phyloP scores from a whole-genome alignment of 202 grass and related monocot species.

The Alloteropsis angusta region DNA sequence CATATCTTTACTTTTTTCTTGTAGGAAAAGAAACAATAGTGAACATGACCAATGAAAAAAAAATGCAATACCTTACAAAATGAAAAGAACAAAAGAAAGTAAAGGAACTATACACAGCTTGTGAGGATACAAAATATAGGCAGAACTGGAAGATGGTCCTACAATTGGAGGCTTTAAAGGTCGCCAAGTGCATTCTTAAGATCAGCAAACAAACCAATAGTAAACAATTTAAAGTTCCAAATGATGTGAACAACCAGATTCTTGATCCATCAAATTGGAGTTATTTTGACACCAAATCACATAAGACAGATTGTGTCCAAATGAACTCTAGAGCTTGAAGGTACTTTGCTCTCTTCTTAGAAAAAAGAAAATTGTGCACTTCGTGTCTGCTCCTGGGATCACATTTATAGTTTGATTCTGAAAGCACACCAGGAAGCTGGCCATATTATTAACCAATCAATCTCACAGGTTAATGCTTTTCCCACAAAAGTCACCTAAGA shows the following conservation, averaged over 20 bases:
- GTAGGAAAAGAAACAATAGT: not conserved
- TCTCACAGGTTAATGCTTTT: not conserved
- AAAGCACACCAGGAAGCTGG: not conserved
- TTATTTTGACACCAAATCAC: not conserved
- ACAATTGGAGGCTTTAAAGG: not conserved
- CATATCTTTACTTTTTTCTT: not conserved
- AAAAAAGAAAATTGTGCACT: not conserved
- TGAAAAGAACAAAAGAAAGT: not conserved
- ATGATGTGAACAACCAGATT: not conserved
- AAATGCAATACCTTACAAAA: not conserved
- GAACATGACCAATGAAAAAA: not conserved
- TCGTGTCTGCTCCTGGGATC: not conserved
- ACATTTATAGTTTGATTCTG: not conserved
- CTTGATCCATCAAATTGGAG: slow-evolving; percentile 1
- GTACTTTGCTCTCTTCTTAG: not conserved
- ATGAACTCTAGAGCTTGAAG: not conserved
- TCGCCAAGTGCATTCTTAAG: not conserved
- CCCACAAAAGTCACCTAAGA: not conserved
- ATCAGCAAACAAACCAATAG: not conserved
- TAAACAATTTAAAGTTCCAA: not conserved
- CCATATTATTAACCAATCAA: not conserved
- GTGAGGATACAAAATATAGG: not conserved
- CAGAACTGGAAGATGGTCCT: not conserved
- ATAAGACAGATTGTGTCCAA: not conserved
- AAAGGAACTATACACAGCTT: not conserved